Base-by-base conservation (phyloP, 257 asterid genomes). In the Cordia subcordata region DNA sequence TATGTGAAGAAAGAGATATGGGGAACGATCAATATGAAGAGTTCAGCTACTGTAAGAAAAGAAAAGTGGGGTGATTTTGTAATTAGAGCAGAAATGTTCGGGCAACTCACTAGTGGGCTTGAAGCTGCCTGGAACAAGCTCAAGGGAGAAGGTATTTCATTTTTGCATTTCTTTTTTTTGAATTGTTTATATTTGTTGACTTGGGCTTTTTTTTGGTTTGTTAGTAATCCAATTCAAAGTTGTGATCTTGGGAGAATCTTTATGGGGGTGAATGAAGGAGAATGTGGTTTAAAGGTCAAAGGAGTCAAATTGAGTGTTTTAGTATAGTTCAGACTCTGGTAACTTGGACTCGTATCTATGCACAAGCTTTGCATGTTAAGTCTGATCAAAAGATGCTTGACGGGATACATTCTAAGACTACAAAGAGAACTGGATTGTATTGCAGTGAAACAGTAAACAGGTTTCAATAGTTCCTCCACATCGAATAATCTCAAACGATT, bases 91-190 rank as follows among this genome's bases (percentile, higher is more conserved):
- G 99, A 92, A 74, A 92, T 88, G 96, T 88, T 88, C 67, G 99
- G 99, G 55, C 94, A 92, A 79, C 93, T 92, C 21, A 82, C 96
- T 1, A 76, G 82, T 44, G 96, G 96, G 49, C 91, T 92, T 38
- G 96, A 92, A 78, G 55, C 93, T 13, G 99, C 96, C 52, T 88
- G 96, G 99, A 86, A 67, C 83, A 88, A 88, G 87, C 97, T 92
- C 75, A 92, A 86, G 77, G 99, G 95, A 65, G 97, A 82, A 92
- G 99, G 99, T 88, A 57, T 1, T 44, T 63, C 53, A 33, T 63
- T 37, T 46, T 8, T 47, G 8, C 27, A 8, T 35, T 14, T 49
- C 39, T 35, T 21, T 6, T 10, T 19, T 21, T 10, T 27, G 14
- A 5, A 10, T 5, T 47, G 23, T 8, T 60, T 45, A 16, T n/a